A percentile compares a stretch with the other conserved stretches of the same genome.
phyloP scores from a whole-genome alignment of 495 filamentous ascomycete species.

The Peziza echinospora region DNA sequence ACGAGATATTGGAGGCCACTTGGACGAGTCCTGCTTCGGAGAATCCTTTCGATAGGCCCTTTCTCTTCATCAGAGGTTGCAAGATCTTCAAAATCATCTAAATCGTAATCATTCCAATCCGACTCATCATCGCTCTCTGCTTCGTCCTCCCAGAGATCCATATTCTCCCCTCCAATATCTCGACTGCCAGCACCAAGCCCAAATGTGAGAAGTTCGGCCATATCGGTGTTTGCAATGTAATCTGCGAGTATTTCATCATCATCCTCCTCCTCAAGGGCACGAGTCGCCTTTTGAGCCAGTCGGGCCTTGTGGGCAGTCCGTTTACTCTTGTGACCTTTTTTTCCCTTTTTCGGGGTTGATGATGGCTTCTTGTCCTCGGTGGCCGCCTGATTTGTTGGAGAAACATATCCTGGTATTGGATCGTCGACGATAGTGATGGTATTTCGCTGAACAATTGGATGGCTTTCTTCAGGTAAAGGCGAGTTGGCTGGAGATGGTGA shows the following conservation, averaged over 20 bases:
- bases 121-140: conserved; percentile 13
- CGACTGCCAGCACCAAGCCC: conserved; percentile 8
- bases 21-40: conserved; percentile 24
- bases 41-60: conserved; percentile 20
- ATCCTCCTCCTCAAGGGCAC: conserved; percentile 10
- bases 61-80: conserved; percentile 23
- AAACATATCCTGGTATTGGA: background rate
- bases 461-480: no score
- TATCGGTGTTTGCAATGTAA: conserved; percentile 53
- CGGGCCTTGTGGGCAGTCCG: background rate
- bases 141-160: conserved; percentile 15
- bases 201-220: conserved; percentile 11
- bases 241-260: conserved; percentile 44
- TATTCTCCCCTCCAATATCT: conserved; percentile 29
- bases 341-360: background rate
- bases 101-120: conserved; percentile 23
- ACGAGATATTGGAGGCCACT: conserved; percentile 31
- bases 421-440: background rate
- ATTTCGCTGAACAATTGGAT: no score
- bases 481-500: no score
- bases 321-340: background rate
- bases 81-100: conserved; percentile 26
- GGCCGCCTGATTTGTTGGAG: background rate
- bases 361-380: background rate
- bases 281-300: background rate